Evolutionary conservation across 1,284 basidiomycete species (phyloP), one percentile per base, ranked within the genome.

Genomic region (Cutaneotrichosporon sp.): DNA sequence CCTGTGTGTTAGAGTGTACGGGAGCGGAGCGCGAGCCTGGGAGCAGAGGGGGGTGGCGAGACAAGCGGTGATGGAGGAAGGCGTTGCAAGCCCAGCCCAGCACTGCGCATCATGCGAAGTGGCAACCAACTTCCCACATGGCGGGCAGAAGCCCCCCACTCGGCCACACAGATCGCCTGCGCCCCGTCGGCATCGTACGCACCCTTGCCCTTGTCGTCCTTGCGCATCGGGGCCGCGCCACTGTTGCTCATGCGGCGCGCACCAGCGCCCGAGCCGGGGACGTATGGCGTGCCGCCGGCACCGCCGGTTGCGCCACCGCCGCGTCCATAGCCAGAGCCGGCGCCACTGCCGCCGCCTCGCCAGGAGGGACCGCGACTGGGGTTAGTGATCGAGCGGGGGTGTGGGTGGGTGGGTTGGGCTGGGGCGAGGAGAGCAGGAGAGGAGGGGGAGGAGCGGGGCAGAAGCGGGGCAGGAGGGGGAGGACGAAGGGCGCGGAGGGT

Each of bases 1-100:
- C 85, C 91, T 90, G 76, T 3, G 27, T 2, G 51, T 59, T 33
- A 42, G 38, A n/a, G n/a, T n/a, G n/a, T n/a, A n/a, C n/a, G n/a
- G n/a, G n/a, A n/a, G n/a, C 18, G 16, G 7, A n/a, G 8, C 18
- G 38, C 18, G 7, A 4, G 38, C 18, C 7, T 2, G 18, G 18
- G 16, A 42, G 38, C 18, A 18, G 38, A 18, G 7, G 6, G 18
- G 38, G 7, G 38, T 16, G 13, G 2, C 8, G 38, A 2, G 38
- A n/a, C 38, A n/a, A 42, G 11, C 29, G 29, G 18, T 42, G 7
- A 7, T 18, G 38, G 38, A n/a, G 16, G 18, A 5, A 42, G 7
- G 18, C 18, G 38, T n/a, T n/a, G 38, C 38, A 42, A 42, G 38
- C 38, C 8, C 4, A 29, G 29, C 29, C 11, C 16, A 36, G 34